Percentiles rank a stretch among this genome's conserved stretches.
phyloP scores from a whole-genome alignment of 192 early-diverging fungal genomes.

The Coemansia sp. region DNA sequence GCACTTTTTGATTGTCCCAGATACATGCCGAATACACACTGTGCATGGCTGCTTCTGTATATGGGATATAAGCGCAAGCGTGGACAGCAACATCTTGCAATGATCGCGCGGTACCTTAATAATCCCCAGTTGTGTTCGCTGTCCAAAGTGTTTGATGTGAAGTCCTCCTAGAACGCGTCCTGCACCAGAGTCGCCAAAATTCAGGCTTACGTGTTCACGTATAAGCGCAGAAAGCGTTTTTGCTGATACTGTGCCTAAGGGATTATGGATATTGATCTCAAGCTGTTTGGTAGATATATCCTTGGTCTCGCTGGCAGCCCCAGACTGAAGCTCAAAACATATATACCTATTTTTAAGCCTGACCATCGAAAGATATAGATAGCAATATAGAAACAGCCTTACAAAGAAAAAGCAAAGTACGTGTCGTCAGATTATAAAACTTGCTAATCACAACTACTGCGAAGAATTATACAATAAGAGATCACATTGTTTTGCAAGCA shows the following conservation, averaged over 20 bases:
- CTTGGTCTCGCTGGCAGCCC: not conserved
- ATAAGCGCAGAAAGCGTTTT: slow-evolving; percentile 23
- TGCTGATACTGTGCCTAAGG: not conserved
- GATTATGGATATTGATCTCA: not conserved
- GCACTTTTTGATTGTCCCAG: slow-evolving; percentile 53
- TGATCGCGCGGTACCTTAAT: slow-evolving; percentile 49
- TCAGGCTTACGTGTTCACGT: slow-evolving; percentile 34
- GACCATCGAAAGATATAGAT: slow-evolving; percentile 32
- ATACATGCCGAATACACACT: slow-evolving; percentile 38
- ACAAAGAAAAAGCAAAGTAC: not conserved
- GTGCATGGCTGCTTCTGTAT: slow-evolving; percentile 23
- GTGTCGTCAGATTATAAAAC: no score
- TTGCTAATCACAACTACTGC: no score
- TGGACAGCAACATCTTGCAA: slow-evolving; percentile 38
- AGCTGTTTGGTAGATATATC: not conserved
- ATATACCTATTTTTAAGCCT: slow-evolving; percentile 52
- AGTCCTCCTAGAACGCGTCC: slow-evolving; percentile 29
- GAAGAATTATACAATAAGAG: no score
- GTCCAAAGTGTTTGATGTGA: slow-evolving; percentile 44
- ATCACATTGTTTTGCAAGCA: not conserved
- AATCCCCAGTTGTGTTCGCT: slow-evolving; percentile 38
- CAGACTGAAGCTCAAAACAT: slow-evolving; percentile 39
- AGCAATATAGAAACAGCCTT: not conserved
- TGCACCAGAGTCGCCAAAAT: slow-evolving; percentile 44
- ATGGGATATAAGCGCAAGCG: slow-evolving; percentile 24